phyloP scores from a whole-genome alignment of 1,284 basidiomycete genomes.

The Kwoniella shivajii region DNA sequence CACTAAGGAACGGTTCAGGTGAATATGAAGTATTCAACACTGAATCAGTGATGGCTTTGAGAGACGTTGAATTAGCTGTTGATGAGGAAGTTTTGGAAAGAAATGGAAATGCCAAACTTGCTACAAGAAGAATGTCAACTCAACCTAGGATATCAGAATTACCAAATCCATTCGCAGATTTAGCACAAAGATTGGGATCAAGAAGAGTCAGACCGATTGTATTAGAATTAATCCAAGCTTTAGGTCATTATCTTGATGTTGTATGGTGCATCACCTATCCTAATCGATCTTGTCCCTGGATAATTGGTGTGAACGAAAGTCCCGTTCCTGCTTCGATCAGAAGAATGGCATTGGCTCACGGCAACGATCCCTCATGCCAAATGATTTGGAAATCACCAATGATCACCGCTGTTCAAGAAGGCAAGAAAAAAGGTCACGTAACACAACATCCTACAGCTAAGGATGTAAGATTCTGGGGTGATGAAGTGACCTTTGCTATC shows the following conservation, averaged over 20 bases:
- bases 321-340: conserved; percentile 9
- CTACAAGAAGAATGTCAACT: conserved; percentile 30
- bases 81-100: conserved; percentile 34
- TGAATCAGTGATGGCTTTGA: conserved; percentile 40
- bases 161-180: conserved; percentile 43
- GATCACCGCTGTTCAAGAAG: conserved; percentile 44
- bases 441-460: conserved; percentile 17
- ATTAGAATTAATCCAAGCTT: conserved; percentile 45
- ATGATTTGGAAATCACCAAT: conserved; percentile 37
- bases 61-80: conserved; percentile 48
- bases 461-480: conserved; percentile 42
- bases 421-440: conserved; percentile 33
- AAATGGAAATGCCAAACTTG: conserved; percentile 6
- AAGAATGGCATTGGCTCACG: conserved; percentile 10
- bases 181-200: conserved; percentile 35
- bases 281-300: conserved; percentile 29
- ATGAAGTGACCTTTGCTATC: conserved; percentile 40
- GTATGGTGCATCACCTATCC: conserved; percentile 40
- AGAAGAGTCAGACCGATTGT: conserved; percentile 47
- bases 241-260: conserved; percentile 47
- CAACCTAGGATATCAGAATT: conserved; percentile 35
- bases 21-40: conserved; percentile 39
- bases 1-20: conserved; percentile 4
- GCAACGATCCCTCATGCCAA: background rate
- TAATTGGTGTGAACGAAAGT: conserved; percentile 14